Percentiles rank a stretch among this genome's conserved stretches.
Conservation (phyloP, 257 asterid species). For the Penstemon davidsonii region DNA sequence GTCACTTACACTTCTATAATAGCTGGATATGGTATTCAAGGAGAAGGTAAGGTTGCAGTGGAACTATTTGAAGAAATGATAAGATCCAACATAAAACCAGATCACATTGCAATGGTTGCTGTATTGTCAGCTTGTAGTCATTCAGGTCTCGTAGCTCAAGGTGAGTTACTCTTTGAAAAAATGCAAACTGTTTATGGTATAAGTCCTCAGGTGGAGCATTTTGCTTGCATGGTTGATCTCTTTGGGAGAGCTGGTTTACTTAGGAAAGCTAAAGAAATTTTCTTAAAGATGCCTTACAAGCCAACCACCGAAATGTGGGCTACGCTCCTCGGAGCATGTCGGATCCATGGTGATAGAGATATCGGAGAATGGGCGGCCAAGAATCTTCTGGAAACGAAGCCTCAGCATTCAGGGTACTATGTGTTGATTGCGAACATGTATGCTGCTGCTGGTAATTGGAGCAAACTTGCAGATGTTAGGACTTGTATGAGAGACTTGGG, state of each 20-base stretch:
- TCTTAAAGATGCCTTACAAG: slow-evolving; percentile 57
- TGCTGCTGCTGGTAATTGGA: slow-evolving; percentile 80
- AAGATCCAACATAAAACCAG: slow-evolving; percentile 58
- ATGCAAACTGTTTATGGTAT: slow-evolving; percentile 59
- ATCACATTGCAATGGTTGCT: slow-evolving; percentile 74
- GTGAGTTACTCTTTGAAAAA: slow-evolving; percentile 53
- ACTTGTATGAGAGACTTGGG: slow-evolving; percentile 72
- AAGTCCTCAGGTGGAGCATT: slow-evolving; percentile 69
- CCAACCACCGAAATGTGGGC: slow-evolving; percentile 89
- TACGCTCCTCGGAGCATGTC: slow-evolving; percentile 81
- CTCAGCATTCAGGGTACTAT: slow-evolving; percentile 67
- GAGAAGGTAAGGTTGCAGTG: slow-evolving; percentile 67
- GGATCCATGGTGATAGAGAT: slow-evolving; percentile 60
- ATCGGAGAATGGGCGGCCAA: slow-evolving; percentile 94
- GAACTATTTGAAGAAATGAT: slow-evolving; percentile 69
- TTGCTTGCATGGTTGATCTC: slow-evolving; percentile 82
- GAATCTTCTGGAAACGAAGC: slow-evolving; percentile 65
- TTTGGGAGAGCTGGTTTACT: slow-evolving; percentile 81
- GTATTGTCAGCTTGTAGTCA: slow-evolving; percentile 85
- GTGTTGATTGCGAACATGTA: slow-evolving; percentile 86
- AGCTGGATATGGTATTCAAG: slow-evolving; percentile 78
- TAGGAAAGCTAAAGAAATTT: slow-evolving; percentile 54
- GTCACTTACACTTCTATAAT: slow-evolving; percentile 86
- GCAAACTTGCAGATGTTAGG: slow-evolving; percentile 66
- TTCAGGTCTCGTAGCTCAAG: slow-evolving; percentile 73